Conservation (phyloP, 805 yeast species). For the Jamesozyma piceae region DNA sequence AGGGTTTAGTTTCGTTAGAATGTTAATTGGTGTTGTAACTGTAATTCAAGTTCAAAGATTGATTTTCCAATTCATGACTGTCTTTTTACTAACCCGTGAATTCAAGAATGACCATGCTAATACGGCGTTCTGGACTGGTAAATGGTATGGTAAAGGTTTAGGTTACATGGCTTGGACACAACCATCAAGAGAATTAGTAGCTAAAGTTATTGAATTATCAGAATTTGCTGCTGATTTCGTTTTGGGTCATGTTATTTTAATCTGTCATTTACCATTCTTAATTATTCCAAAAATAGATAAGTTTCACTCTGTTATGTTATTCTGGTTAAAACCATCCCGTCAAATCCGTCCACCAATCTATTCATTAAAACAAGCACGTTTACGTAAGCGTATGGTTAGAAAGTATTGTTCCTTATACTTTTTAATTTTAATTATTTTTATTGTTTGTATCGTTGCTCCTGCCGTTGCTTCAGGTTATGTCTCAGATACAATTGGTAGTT, state of each 20-base stretch:
- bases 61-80: conserved; percentile 74
- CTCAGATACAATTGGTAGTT: conserved; percentile 23
- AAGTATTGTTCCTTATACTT: conserved; percentile 82
- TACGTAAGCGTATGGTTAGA: conserved; percentile 95
- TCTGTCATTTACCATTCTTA: conserved; percentile 81
- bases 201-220: conserved; percentile 87
- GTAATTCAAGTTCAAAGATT: conserved; percentile 82
- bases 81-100: conserved; percentile 79
- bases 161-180: conserved; percentile 93
- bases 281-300: conserved; percentile 82
- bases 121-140: conserved; percentile 99
- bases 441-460: conserved; percentile 79
- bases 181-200: conserved; percentile 90
- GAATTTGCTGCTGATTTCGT: conserved; percentile 95
- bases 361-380: conserved; percentile 89
- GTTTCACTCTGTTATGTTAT: conserved; percentile 96
- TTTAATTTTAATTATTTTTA: conserved; percentile 56
- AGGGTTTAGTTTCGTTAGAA: conserved; percentile 81
- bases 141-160: conserved; percentile 92
- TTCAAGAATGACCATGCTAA: conserved; percentile 91
- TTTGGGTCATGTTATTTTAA: conserved; percentile 80
- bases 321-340: conserved; percentile 96
- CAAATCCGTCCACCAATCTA: conserved; percentile 97
- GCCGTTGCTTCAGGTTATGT: conserved; percentile 68
- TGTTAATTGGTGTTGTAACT: conserved; percentile 77